phyloP scores from a whole-genome alignment of 202 grass and related monocot species.

The Panicum virgatum region DNA sequence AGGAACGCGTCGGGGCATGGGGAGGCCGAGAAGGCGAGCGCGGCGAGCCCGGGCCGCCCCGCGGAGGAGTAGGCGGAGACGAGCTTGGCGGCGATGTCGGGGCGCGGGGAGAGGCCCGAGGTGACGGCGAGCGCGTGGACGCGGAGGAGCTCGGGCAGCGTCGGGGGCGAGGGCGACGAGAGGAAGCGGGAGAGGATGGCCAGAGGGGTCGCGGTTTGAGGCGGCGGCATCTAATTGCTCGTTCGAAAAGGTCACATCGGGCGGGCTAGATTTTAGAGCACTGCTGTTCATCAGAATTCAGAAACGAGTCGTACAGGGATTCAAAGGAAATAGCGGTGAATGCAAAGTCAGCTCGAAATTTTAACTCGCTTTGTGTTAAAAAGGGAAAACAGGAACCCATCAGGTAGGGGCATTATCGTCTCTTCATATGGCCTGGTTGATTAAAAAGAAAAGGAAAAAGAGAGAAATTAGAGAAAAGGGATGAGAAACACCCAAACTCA shows the following conservation, averaged over 20 bases:
- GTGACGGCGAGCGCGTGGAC: conserved; percentile 53
- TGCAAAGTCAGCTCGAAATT: not conserved
- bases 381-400: not conserved
- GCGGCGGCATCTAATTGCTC: conserved; percentile 27
- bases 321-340: not conserved
- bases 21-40: conserved; percentile 43
- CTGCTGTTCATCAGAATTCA: not conserved
- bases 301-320: too few species aligned
- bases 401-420: too few species aligned
- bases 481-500: too few species aligned
- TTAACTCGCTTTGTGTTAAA: not conserved
- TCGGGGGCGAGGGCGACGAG: conserved; percentile 31
- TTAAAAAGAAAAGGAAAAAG: too few species aligned
- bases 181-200: conserved; percentile 37
- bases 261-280: not conserved
- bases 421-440: too few species aligned
- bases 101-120: conserved; percentile 51
- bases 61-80: conserved; percentile 59
- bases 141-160: conserved; percentile 43
- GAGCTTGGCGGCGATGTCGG: conserved; percentile 68
- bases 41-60: conserved; percentile 40
- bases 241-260: conserved; percentile 10
- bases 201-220: not conserved
- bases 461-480: too few species aligned
- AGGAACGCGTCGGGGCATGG: conserved; percentile 59